phyloP scores from a whole-genome alignment of 2,329 filamentous ascomycete genomes.

The Pseudogymnoascus sp. region DNA sequence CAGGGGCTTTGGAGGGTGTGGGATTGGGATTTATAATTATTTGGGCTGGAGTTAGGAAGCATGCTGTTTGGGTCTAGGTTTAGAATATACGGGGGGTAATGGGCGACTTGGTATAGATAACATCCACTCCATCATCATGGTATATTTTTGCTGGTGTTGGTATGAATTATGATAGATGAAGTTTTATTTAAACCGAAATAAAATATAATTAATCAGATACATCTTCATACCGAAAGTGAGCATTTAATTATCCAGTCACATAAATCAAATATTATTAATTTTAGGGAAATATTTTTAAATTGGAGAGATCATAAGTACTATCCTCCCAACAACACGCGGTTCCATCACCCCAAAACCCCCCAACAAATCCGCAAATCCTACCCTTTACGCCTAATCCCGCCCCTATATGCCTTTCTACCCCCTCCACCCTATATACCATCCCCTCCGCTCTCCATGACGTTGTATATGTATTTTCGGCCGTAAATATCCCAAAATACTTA shows the following conservation, averaged over 20 bases:
- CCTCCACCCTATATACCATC: not conserved
- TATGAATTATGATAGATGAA: not conserved
- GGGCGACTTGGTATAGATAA: not conserved
- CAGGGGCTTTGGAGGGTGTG: not conserved
- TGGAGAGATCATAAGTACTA: not conserved
- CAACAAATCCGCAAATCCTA: not conserved
- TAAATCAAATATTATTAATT: not conserved
- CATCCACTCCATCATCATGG: not conserved
- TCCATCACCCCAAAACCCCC: not conserved
- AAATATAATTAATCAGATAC: not conserved
- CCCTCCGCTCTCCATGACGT: not conserved
- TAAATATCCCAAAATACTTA: not conserved
- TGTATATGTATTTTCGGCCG: not conserved
- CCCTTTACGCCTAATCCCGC: not conserved
- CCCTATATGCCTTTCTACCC: not conserved
- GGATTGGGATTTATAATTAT: not conserved
- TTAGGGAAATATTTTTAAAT: not conserved
- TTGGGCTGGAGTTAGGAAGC: not conserved
- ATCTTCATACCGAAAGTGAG: not conserved
- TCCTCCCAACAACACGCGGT: not conserved
- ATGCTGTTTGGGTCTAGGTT: not conserved
- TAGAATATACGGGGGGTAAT: not conserved
- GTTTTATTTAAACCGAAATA: not conserved
- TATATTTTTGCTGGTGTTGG: not conserved
- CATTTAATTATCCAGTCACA: not conserved